phyloP scores from a whole-genome alignment of 2,329 filamentous ascomycete genomes.

The Fusarium luffae region DNA sequence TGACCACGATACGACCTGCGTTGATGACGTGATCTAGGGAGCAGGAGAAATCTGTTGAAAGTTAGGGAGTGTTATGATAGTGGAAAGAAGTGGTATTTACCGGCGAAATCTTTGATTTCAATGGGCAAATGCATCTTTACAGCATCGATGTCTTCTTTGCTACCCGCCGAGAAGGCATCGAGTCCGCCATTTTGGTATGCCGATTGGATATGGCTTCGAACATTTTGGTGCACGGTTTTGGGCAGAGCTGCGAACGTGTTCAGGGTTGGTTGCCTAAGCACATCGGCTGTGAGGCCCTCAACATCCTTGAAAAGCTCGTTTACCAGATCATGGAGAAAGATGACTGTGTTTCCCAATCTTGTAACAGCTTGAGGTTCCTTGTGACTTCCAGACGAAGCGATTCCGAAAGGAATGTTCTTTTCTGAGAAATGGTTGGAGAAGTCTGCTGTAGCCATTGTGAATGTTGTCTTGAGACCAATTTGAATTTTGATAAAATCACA shows the following conservation, averaged over 20 bases:
- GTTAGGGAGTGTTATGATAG: too few species aligned
- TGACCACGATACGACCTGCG: slow-evolving; percentile 55
- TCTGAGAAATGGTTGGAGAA: slow-evolving; percentile 59
- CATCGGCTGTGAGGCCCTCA: slow-evolving; percentile 30
- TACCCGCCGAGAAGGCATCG: slow-evolving; percentile 6
- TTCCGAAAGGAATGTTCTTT: slow-evolving; percentile 64
- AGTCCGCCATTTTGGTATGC: not conserved
- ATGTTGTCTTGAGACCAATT: rapidly evolving
- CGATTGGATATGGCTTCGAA: slow-evolving; percentile 5
- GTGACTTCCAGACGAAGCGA: slow-evolving; percentile 57
- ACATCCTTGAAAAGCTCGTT: slow-evolving; percentile 45
- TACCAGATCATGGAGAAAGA: slow-evolving; percentile 61
- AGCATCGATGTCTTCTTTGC: slow-evolving; percentile 25
- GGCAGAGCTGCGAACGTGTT: slow-evolving; percentile 24
- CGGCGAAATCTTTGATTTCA: slow-evolving; percentile 63
- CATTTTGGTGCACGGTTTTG: not conserved
- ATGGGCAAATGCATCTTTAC: slow-evolving; percentile 64
- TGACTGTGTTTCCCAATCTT: slow-evolving; percentile 60
- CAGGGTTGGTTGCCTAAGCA: slow-evolving; percentile 3
- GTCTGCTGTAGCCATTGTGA: not conserved
- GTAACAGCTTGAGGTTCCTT: slow-evolving; percentile 59
- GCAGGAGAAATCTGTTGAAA: slow-evolving; percentile 62
- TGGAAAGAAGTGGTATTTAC: too few species aligned
- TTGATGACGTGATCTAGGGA: slow-evolving; percentile 65
- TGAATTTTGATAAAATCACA: rapidly evolving